Percentiles rank a stretch among this genome's conserved stretches.
These are phyloP conservation scores for Xylaria sp. DNA, from an alignment of 2,329 filamentous ascomycete species.

Conservation along the genomic window DNA sequence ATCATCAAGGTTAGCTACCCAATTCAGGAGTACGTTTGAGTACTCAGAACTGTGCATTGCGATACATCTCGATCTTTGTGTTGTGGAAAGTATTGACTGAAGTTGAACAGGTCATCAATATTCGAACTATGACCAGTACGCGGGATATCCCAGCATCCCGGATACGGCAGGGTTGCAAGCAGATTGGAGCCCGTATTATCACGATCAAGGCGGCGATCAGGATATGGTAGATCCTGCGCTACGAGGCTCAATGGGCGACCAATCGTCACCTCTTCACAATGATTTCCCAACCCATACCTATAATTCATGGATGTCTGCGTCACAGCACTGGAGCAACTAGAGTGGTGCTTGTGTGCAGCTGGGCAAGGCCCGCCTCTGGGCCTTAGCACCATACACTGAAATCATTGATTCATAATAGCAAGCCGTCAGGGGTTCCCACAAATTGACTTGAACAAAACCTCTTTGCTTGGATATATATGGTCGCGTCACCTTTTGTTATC, in stretches of 20 bases:
- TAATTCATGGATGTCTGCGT: constrained; percentile 36
- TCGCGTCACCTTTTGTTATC: constrained; percentile 16
- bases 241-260: constrained; percentile 35
- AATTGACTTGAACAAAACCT: constrained; percentile 17
- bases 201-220: constrained; percentile 34
- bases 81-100: constrained; percentile 25
- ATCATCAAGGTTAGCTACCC: constrained; percentile 36
- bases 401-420: constrained; percentile 15
- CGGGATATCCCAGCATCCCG: constrained; percentile 32
- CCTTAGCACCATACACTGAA: constrained; percentile 7
- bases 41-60: background rate
- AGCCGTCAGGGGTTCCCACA: constrained; percentile 14
- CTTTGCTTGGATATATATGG: constrained; percentile 15
- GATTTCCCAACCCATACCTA: constrained; percentile 36
- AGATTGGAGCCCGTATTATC: constrained; percentile 37
- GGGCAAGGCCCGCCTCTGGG: background rate
- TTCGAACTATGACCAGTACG: constrained; percentile 37
- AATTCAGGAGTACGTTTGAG: background rate
- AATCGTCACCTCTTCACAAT: constrained; percentile 34
- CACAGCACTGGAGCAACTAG: constrained; percentile 40
- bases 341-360: constrained; percentile 7
- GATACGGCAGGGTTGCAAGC: constrained; percentile 32
- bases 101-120: constrained; percentile 37
- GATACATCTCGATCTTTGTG: background rate
- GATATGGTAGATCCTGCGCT: constrained; percentile 41